phyloP scores from a whole-genome alignment of 257 asterid species.

The Orobanche coerulescens region DNA sequence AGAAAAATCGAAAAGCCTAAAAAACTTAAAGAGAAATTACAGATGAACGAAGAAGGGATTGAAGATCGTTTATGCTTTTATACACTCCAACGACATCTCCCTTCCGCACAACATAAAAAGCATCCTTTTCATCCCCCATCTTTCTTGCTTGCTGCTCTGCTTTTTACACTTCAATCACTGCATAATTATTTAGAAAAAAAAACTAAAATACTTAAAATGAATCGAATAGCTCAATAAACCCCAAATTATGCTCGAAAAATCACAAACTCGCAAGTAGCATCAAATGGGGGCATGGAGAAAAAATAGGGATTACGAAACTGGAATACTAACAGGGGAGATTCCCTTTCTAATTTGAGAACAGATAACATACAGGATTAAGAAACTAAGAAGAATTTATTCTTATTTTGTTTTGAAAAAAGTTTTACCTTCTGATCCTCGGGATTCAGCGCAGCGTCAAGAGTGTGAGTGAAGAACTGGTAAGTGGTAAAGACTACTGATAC shows the following conservation, averaged over 20 bases:
- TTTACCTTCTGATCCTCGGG: slow-evolving; percentile 22
- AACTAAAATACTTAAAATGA: background rate
- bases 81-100: slow-evolving; percentile 72
- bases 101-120: slow-evolving; percentile 74
- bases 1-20: slow-evolving; percentile 5
- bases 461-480: slow-evolving; percentile 11
- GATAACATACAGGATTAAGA: background rate
- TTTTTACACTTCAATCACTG: slow-evolving; percentile 26
- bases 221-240: slow-evolving; percentile 1
- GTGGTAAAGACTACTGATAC: too few species aligned
- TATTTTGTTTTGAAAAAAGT: too few species aligned
- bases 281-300: background rate
- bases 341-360: background rate
- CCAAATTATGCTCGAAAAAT: slow-evolving; percentile 4
- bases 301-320: background rate
- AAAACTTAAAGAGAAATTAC: slow-evolving; percentile 36
- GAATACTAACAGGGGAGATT: background rate
- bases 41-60: slow-evolving; percentile 58
- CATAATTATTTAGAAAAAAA: background rate
- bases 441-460: slow-evolving; percentile 22
- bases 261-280: slow-evolving; percentile 30
- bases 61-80: slow-evolving; percentile 83
- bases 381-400: background rate
- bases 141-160: slow-evolving; percentile 14
- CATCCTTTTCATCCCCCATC: slow-evolving; percentile 87